A percentile compares a stretch with the other conserved stretches of the same genome.
These are phyloP conservation scores for Phytophthora kernoviae DNA, from an alignment of 352 stramenopile species.

Conservation along the genomic window DNA sequence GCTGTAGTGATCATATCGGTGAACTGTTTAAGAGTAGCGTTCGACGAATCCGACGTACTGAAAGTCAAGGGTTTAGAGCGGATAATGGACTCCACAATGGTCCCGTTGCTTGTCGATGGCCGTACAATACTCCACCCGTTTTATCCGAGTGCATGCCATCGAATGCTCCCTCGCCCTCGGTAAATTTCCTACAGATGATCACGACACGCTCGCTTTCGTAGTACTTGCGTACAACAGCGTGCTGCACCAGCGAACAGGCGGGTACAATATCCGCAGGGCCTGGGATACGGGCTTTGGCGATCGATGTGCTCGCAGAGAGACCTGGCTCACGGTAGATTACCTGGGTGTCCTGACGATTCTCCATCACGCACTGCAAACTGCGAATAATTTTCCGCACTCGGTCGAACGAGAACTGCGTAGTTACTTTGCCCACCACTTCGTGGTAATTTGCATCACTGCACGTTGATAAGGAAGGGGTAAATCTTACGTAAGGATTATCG, in stretches of 20 bases:
- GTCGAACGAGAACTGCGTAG: slow-evolving; percentile 25
- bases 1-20: slow-evolving; percentile 16
- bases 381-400: slow-evolving; percentile 3
- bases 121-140: slow-evolving; percentile 50
- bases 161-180: slow-evolving; percentile 37
- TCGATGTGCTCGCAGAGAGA: slow-evolving; percentile 28
- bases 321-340: slow-evolving; percentile 10
- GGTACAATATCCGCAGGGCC: slow-evolving; percentile 13
- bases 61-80: slow-evolving; percentile 32
- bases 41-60: slow-evolving; percentile 5
- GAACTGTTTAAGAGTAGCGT: slow-evolving; percentile 17
- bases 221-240: slow-evolving; percentile 44
- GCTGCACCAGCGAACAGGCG: slow-evolving; percentile 6
- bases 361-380: slow-evolving; percentile 9
- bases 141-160: slow-evolving; percentile 60
- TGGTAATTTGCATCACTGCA: slow-evolving; percentile 13
- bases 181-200: slow-evolving; percentile 54
- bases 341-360: slow-evolving; percentile 12
- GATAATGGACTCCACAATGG: slow-evolving; percentile 20
- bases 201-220: slow-evolving; percentile 48
- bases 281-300: slow-evolving; percentile 24
- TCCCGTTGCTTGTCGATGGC: slow-evolving; percentile 12
- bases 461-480: background rate
- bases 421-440: slow-evolving; percentile 20
- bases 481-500: background rate